Evolutionary conservation across 768 basidiomycete species (phyloP), one percentile per base, ranked within the genome.

Genomic region (Fomitopsis serialis): DNA sequence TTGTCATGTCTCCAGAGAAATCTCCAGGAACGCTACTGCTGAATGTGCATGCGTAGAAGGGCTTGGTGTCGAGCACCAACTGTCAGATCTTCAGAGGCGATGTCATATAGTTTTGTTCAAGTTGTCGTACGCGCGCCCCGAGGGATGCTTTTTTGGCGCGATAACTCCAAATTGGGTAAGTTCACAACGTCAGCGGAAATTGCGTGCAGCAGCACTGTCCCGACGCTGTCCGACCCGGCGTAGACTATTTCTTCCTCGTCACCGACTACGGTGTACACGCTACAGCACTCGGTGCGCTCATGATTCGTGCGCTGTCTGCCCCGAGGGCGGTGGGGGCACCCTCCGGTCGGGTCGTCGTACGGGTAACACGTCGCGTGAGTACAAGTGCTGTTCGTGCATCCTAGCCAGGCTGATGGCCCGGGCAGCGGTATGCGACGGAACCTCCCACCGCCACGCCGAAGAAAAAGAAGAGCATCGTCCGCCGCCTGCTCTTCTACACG

Each of bases 351-450:
- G 74, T 70, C 50, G 63, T 73, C 51, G 72, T 80, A 50, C 77
- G 78, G 67, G 77, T 80, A 50, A 69, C 74, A 59, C 76, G 80
- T 70, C 77, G 86, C 62, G 88, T 89, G 66, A 68, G 80, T 68
- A 42, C 42, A 50, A 22, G 44, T 32, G 25, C 44, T 58, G 48
- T 5, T 42, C 48, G 34, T 10, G 22, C 21, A 17, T 8, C 34
- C 15, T 15, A 7, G 13, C 37, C 37, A n/a, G 2, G n/a, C 48
- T 29, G 48, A 40, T 13, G 15, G 10, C 11, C n/a, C 35, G 11
- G 21, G 21, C 65, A 89, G 88, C 81, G 79, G 65, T 69, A 88
- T 52, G 73, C 82, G 51, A 87, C 86, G 42, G 86, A 85, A 53
- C 64, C 78, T 36, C 61, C 79, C 1, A 60, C 67, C 2, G 48